These are phyloP conservation scores for Phaeosphaeria sp. DNA, from an alignment of 2,329 filamentous ascomycete genomes.

Conservation along the genomic window DNA sequence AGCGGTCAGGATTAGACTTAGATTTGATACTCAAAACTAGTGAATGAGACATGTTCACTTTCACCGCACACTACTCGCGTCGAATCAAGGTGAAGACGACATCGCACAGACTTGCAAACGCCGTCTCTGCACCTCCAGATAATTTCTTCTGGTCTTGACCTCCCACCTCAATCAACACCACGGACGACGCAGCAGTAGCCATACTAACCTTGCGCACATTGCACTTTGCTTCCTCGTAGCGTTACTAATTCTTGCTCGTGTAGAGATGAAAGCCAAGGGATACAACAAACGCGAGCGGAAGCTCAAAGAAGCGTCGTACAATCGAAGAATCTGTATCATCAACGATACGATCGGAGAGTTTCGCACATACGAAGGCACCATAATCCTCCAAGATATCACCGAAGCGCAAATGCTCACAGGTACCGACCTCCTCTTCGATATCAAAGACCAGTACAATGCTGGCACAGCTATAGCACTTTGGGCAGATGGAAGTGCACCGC, in stretches of 20 bases:
- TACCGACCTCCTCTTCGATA: neutral
- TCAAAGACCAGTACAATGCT: neutral
- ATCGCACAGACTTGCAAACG: neutral
- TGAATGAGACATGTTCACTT: neutral
- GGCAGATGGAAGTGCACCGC: neutral
- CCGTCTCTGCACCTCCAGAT: neutral
- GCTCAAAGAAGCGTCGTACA: neutral
- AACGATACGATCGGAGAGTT: neutral
- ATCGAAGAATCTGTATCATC: neutral
- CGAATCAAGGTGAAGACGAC: neutral
- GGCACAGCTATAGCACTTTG: constrained; percentile 2
- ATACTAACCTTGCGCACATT: neutral
- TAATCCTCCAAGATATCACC: too few species aligned
- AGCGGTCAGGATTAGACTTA: neutral
- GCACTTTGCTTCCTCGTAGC: neutral
- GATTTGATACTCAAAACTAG: neutral
- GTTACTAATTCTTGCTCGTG: neutral
- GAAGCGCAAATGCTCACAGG: neutral
- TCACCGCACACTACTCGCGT: neutral
- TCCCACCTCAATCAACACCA: too few species aligned
- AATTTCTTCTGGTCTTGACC: neutral
- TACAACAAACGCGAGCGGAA: neutral
- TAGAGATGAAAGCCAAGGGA: neutral
- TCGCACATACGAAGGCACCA: too few species aligned
- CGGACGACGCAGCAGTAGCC: neutral